Conservation (phyloP, 2,329 filamentous ascomycete species). For the Cladosporium sp. region DNA sequence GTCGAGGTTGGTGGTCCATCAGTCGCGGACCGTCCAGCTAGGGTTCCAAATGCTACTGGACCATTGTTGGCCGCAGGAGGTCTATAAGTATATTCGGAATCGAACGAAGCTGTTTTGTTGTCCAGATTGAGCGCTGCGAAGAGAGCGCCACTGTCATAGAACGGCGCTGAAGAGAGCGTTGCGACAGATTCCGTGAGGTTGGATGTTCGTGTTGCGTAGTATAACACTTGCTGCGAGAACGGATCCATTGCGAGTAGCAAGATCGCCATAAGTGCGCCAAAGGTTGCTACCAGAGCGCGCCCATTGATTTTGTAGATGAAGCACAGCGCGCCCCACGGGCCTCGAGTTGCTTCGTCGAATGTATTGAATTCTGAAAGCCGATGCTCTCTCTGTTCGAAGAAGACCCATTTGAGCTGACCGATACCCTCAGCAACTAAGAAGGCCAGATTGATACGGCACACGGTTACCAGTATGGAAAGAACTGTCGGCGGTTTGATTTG, state of each 20-base stretch:
- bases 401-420: slow-evolving; percentile 16
- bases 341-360: neutral
- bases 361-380: neutral
- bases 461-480: neutral
- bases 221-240: neutral
- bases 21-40: too few species aligned
- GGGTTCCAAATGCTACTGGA: neutral
- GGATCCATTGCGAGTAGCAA: neutral
- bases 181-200: neutral
- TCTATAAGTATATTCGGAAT: neutral
- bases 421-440: slow-evolving; percentile 10
- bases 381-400: slow-evolving; percentile 9
- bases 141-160: neutral
- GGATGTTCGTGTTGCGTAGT: neutral
- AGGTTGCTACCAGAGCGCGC: neutral
- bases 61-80: neutral
- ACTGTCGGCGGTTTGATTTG: neutral
- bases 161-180: neutral
- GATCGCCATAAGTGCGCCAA: neutral
- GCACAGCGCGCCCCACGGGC: neutral
- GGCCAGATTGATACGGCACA: neutral
- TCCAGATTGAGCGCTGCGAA: neutral
- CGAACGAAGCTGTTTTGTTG: neutral
- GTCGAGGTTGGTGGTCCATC: too few species aligned
- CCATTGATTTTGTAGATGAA: neutral